A percentile compares a stretch with the other conserved stretches of the same genome.
phyloP scores from a whole-genome alignment of 176 grass and related monocot genomes.

The Urochloa ruziziensis region DNA sequence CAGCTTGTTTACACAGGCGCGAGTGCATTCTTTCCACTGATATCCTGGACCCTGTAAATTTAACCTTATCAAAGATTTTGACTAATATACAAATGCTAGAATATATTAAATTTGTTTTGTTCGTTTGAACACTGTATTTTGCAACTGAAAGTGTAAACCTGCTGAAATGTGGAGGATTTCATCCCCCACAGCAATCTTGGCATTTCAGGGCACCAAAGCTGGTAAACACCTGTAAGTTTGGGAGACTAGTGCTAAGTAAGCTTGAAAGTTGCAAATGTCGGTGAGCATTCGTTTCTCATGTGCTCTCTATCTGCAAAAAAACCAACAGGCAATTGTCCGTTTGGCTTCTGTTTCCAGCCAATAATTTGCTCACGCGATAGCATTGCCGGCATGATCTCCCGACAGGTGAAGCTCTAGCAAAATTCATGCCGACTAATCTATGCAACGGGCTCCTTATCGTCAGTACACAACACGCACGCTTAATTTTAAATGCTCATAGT shows the following conservation, averaged over 20 bases:
- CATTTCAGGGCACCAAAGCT: background rate
- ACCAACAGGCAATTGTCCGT: background rate
- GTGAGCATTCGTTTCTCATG: background rate
- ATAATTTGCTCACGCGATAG: background rate
- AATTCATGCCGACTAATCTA: background rate
- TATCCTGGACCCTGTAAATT: constrained; percentile 9
- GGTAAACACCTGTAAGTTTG: background rate
- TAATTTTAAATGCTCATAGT: background rate
- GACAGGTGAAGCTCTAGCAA: background rate
- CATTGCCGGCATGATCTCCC: background rate
- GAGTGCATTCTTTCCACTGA: background rate
- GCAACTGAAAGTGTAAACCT: background rate
- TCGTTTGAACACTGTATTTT: background rate
- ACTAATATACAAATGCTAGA: background rate
- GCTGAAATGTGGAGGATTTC: background rate
- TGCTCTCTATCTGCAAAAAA: background rate
- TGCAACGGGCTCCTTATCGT: background rate
- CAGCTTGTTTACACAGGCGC: background rate
- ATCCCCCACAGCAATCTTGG: background rate
- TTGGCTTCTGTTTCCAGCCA: background rate
- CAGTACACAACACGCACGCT: background rate
- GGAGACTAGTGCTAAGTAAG: background rate
- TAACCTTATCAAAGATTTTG: background rate
- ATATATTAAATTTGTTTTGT: background rate
- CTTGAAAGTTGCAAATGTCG: background rate